Evolutionary conservation across 1,139 yeast species (phyloP).

Genomic region (Geotrichum bryndzae): DNA sequence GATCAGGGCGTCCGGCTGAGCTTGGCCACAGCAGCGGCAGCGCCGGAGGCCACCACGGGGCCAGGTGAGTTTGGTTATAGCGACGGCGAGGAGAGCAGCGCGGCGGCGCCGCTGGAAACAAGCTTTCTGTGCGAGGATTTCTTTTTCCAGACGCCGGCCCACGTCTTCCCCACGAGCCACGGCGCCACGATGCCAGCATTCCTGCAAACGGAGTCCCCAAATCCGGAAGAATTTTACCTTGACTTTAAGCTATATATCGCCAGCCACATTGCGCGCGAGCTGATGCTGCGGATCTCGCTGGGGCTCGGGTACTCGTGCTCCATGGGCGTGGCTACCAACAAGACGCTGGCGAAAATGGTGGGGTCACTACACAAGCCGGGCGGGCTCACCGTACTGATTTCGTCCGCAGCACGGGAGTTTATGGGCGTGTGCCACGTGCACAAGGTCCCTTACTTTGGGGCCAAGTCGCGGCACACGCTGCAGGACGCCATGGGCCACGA

Average conservation of each 20-base stretch:
- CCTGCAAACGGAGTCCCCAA: slow-evolving; percentile 1
- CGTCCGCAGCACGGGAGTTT: slow-evolving; percentile 26
- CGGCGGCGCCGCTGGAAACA: neutral
- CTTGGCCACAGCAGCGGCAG: slow-evolving; percentile 1
- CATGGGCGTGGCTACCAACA: slow-evolving; percentile 33
- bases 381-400: slow-evolving; percentile 31
- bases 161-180: slow-evolving; percentile 23
- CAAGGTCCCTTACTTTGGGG: slow-evolving; percentile 33
- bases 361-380: slow-evolving; percentile 33
- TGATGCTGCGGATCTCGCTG: slow-evolving; percentile 28
- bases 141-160: slow-evolving; percentile 29
- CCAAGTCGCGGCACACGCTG: slow-evolving; percentile 1
- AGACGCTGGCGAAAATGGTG: slow-evolving; percentile 34
- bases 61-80: slow-evolving; percentile 25
- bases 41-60: slow-evolving; percentile 5
- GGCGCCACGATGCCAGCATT: slow-evolving; percentile 15
- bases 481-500: neutral
- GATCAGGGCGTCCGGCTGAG: slow-evolving; percentile 11
- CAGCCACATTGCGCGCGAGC: slow-evolving; percentile 30
- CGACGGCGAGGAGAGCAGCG: slow-evolving; percentile 11
- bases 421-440: slow-evolving; percentile 23
- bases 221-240: slow-evolving; percentile 14
- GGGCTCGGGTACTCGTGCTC: slow-evolving; percentile 34
- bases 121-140: slow-evolving; percentile 28
- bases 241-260: slow-evolving; percentile 27